Percentiles rank a stretch among this genome's conserved stretches.
Conservation (phyloP, 169 alveolate species). For the Sarcocystis neurona region DNA sequence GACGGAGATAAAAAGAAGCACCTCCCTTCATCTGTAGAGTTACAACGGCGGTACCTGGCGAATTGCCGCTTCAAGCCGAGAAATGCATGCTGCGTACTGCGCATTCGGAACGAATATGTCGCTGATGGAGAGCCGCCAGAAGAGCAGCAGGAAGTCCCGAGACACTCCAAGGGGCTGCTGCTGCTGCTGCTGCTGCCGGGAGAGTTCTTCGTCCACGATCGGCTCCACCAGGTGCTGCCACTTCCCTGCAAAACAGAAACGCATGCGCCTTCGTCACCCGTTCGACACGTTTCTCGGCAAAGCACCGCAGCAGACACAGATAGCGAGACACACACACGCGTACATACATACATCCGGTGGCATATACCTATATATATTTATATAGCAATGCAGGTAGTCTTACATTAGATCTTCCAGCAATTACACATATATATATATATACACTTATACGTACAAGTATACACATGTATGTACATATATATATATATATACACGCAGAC, state of each 20-base stretch:
- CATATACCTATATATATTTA: no score
- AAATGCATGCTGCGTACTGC: slow-evolving; percentile 31
- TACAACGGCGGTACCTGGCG: slow-evolving; percentile 41
- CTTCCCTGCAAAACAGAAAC: background rate
- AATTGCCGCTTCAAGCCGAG: slow-evolving; percentile 4
- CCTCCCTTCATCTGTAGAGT: no score
- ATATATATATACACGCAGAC: no score
- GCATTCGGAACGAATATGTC: slow-evolving; percentile 55
- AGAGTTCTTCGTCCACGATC: background rate
- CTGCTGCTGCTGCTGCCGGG: slow-evolving; percentile 18
- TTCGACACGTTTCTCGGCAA: no score
- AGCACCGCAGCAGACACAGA: no score
- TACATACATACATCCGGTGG: no score
- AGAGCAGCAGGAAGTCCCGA: slow-evolving; percentile 45
- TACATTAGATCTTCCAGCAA: background rate
- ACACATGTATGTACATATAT: background rate
- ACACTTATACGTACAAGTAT: background rate
- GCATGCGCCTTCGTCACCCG: no score
- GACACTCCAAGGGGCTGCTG: slow-evolving; percentile 50
- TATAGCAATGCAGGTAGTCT: no score
- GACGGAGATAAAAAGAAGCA: no score
- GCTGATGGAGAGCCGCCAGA: slow-evolving; percentile 52
- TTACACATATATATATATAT: background rate
- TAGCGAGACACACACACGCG: no score
- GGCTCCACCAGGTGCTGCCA: background rate